phyloP scores from a whole-genome alignment of 169 alveolate species.

The Plasmodium vivax region DNA sequence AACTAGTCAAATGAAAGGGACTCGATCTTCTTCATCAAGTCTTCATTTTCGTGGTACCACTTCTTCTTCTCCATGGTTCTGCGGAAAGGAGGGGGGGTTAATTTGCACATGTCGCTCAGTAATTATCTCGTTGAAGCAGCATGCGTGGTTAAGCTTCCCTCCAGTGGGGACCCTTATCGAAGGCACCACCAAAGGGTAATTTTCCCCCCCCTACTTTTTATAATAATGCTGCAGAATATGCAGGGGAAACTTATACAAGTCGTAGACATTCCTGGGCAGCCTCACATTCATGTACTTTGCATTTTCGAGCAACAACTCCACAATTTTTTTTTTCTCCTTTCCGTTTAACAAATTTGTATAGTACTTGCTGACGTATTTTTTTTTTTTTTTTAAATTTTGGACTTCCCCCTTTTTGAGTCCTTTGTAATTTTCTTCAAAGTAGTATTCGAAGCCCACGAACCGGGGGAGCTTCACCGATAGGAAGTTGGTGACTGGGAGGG shows the following conservation, averaged over 20 bases:
- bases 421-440: slow-evolving; percentile 61
- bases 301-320: slow-evolving; percentile 52
- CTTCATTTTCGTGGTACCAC: slow-evolving; percentile 74
- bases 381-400: slow-evolving; percentile 32
- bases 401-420: slow-evolving; percentile 58
- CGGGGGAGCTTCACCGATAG: slow-evolving; percentile 63
- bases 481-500: slow-evolving; percentile 14
- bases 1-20: slow-evolving; percentile 49
- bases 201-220: slow-evolving; percentile 30
- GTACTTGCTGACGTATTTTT: slow-evolving; percentile 63
- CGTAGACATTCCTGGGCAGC: slow-evolving; percentile 41
- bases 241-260: slow-evolving; percentile 50
- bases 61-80: slow-evolving; percentile 74
- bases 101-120: not conserved
- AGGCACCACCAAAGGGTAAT: not conserved
- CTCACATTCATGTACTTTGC: slow-evolving; percentile 68
- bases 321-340: slow-evolving; percentile 36
- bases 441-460: slow-evolving; percentile 67
- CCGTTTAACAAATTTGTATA: slow-evolving; percentile 38
- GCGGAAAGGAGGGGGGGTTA: not conserved
- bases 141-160: not conserved
- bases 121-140: not conserved
- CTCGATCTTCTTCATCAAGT: slow-evolving; percentile 65
- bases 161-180: not conserved
- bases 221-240: slow-evolving; percentile 36